Conservation (phyloP, 768 basidiomycete species). For the Infundibulicybe gibba region DNA sequence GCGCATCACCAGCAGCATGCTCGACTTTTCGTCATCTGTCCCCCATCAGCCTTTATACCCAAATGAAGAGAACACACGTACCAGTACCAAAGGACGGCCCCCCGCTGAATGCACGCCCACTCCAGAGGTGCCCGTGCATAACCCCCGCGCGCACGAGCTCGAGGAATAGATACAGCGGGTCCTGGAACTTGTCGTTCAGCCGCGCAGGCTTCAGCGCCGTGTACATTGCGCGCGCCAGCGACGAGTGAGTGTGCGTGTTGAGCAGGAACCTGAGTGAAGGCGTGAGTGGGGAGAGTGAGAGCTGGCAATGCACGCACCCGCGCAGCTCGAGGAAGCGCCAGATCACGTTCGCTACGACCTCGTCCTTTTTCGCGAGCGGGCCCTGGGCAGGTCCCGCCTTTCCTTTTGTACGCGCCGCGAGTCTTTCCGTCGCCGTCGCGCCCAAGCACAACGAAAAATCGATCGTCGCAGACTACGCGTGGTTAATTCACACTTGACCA, state of each 20-base stretch:
- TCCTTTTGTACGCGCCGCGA: slow-evolving; percentile 78
- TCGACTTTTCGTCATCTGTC: slow-evolving; percentile 88
- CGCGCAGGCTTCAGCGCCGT: slow-evolving; percentile 72
- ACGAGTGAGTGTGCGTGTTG: slow-evolving; percentile 85
- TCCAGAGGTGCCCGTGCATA: slow-evolving; percentile 93
- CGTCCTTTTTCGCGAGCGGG: slow-evolving; percentile 94
- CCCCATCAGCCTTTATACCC: slow-evolving; percentile 19
- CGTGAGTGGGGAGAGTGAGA: slow-evolving; percentile 7
- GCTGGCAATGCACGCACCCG: slow-evolving; percentile 57
- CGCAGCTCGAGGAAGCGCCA: slow-evolving; percentile 97
- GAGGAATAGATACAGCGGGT: slow-evolving; percentile 90
- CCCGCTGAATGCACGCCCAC: slow-evolving; percentile 83
- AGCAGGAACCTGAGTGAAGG: slow-evolving; percentile 69
- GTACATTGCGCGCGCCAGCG: slow-evolving; percentile 90
- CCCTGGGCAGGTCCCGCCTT: slow-evolving; percentile 39
- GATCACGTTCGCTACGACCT: slow-evolving; percentile 95
- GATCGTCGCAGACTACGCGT: slow-evolving; percentile 86
- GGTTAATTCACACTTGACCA: slow-evolving; percentile 9
- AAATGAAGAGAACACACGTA: slow-evolving; percentile 28
- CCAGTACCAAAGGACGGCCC: slow-evolving; percentile 94
- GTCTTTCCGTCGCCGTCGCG: slow-evolving; percentile 77
- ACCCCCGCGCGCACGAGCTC: slow-evolving; percentile 96
- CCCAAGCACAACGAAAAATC: slow-evolving; percentile 94
- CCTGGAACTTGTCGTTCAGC: slow-evolving; percentile 98
- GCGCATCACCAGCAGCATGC: slow-evolving; percentile 95